Evolutionary conservation across 2,329 filamentous ascomycete genomes (phyloP), one percentile per base, ranked within the genome.

Genomic region (Lachnellula cervina): DNA sequence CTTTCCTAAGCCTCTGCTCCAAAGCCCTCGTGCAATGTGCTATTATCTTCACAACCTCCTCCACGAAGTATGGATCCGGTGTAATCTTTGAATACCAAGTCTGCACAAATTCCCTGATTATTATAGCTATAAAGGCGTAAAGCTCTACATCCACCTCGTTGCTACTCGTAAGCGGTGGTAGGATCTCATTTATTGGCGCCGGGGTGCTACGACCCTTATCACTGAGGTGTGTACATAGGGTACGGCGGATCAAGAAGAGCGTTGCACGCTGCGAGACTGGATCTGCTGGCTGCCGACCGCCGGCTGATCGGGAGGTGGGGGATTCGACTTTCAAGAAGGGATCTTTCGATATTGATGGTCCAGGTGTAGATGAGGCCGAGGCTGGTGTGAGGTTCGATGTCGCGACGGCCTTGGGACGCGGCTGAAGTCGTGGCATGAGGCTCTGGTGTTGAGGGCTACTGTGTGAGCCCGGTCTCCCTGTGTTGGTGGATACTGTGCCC

Each of bases 61-160:
- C 86, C 58, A 94, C 86, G 69, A 99, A 95, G 13, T 83, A 80
- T 69, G 92, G 88, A 72, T 99, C 93, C 3, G 90, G 84, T 1
- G 93, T 97, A 71, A 99, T 94, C 71, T 87, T 93, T 62, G 79
- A 80, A 76, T 99, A 99, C 94, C 94, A 99, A 34, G 84, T 85
- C 71, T 94, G 87, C 38, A 99, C 88, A 70, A 91, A 96, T 62
- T 97, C 91, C 67, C 89, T 86, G 65, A 97, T 79, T 59, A 97
- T 84, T 57, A 97, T 88, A 51, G 94, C 89, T 58, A 99, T 85
- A 58, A 97, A 82, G 28, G 90, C 93, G 70, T 97, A 99, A 4
- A 99, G 80, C 73, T 99, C 89, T 55, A 95, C 76, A 71, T 99
- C 94, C 57, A 97, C 84, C 64, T 95, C 90, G 71, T 96, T 96